Evolutionary conservation across 225 moss, liverwort and hornwort genomes (phyloP), one percentile per base, ranked within the genome.

Genomic region (Polytrichum formosum): DNA sequence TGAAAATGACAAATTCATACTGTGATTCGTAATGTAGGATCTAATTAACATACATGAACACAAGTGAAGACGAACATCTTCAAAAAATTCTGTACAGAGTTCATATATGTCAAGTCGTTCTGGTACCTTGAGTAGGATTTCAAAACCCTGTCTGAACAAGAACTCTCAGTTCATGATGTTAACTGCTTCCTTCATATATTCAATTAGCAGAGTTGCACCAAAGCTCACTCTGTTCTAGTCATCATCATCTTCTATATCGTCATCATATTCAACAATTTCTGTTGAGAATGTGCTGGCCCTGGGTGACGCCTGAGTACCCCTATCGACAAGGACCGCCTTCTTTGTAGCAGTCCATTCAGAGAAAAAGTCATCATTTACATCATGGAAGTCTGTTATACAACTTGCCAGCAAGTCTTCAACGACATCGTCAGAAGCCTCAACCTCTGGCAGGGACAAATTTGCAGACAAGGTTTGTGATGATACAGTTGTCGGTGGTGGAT

Each of bases 361-460:
- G 74, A 46, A 26, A 64, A 72, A 67, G 56, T 71, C 78, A 56
- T 75, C 80, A 53, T 78, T 73, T 19, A 68, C 63, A 55, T 73
- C 85, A 56, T 81, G 83, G 19, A 83, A 75, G 26, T 87, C 83
- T 87, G 81, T 26, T 70, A 78, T 78, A 87, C 78, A 87, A 78
- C 77, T 78, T 63, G 76, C 78, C 64, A 70, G 72, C 66, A 81
- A 81, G 80, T 74, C 72, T 64, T 58, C 56, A 55, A 83, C 67
- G 28, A 81, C 67, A 54, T 83, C 80, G 58, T 87, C 80, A 74
- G 76, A 71, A 60, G 70, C 53, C 53, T 78, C 80, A 64, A 78
- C 78, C 54, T 81, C 83, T 2, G 60, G 26, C 63, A 53, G 65
- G 70, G 79, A 73, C 68, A 74, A 75, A 64, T 54, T 58, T 54